Conservation (phyloP, 2,329 filamentous ascomycete species). For the Stagonosporopsis rhizophila region DNA sequence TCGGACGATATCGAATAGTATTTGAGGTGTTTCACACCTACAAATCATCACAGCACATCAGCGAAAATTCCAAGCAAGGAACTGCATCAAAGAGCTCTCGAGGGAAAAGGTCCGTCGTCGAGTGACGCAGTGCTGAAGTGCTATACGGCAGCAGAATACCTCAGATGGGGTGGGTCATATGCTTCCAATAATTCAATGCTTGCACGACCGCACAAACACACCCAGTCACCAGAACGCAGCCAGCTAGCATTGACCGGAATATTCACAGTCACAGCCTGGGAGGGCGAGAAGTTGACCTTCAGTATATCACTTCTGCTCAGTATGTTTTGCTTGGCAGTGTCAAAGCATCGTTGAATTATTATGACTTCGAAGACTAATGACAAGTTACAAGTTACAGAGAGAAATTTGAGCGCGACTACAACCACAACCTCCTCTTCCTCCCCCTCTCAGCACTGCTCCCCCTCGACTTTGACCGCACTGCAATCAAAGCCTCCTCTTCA, state of each 20-base stretch:
- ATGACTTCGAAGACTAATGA: constrained; percentile 1
- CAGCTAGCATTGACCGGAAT: background rate
- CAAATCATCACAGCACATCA: background rate
- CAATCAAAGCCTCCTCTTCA: background rate
- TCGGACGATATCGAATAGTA: constrained; percentile 5
- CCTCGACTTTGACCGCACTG: constrained; percentile 4
- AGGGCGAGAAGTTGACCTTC: background rate
- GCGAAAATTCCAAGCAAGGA: background rate
- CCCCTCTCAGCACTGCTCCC: background rate
- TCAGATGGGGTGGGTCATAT: background rate
- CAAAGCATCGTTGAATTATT: constrained; percentile 2
- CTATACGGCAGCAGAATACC: background rate
- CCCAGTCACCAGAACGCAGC: background rate
- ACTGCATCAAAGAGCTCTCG: constrained; percentile 17
- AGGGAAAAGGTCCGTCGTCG: constrained; percentile 17
- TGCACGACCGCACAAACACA: background rate
- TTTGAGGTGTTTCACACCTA: background rate
- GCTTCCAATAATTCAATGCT: background rate
- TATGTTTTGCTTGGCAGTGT: background rate
- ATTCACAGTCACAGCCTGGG: background rate
- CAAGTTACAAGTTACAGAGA: constrained; percentile 14
- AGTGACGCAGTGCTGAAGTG: background rate
- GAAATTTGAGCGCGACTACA: background rate
- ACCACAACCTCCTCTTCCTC: background rate
- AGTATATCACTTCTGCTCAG: background rate